Base-by-base conservation (phyloP, 2,329 filamentous ascomycete species). In the Lecanoromycetidae sp. region DNA sequence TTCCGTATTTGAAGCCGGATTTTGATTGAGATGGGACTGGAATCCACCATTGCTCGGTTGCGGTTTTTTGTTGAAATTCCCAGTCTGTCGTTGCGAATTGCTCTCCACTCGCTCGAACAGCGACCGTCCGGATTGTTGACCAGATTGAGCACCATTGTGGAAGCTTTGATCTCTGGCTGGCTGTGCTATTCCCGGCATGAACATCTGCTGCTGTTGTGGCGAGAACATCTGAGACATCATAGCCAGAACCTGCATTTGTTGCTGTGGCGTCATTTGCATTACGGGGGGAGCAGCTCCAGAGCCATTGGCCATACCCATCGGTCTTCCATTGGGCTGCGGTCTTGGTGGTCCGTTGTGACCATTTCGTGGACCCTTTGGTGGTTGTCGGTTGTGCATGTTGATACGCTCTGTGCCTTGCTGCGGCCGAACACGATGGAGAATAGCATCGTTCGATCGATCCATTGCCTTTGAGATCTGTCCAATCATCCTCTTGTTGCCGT, bases 381-480 rank as follows among this genome's bases (percentile, higher is more conserved):
- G 75, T 37, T 78, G 79, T 54, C 87, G 78, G 27, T 68, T 69
- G 56, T 94, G 86, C 10, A 80, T 75, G 61, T 87, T 88, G 64
- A 96, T 87, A 51, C 90, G 77, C 54, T 87, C 86, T 54, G 75
- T 77, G 51, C 84, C 84, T 47, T 72, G 76, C 55, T 77, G 77
- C 33, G 77, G 76, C 59, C 84, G 83, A 36, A 91, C 82, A 46
- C 86, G 82, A 63, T 93, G 88, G 50, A 94, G 74, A 32, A 79
- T 75, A n/a, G 75, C 74, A 56, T 94, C 87, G 55, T 72, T 71
- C 29, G 74, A 72, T 52, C 90, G 80, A 57, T 93, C 86, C 77
- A 94, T 80, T 12, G 80, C 79, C 58, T 85, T 85, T 61, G 82
- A 80, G 60, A 93, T 76, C 56, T 95, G 87, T 41, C 87, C 86